Conservation (phyloP, 2,329 filamentous ascomycete genomes). For the Fusarium papillatum region DNA sequence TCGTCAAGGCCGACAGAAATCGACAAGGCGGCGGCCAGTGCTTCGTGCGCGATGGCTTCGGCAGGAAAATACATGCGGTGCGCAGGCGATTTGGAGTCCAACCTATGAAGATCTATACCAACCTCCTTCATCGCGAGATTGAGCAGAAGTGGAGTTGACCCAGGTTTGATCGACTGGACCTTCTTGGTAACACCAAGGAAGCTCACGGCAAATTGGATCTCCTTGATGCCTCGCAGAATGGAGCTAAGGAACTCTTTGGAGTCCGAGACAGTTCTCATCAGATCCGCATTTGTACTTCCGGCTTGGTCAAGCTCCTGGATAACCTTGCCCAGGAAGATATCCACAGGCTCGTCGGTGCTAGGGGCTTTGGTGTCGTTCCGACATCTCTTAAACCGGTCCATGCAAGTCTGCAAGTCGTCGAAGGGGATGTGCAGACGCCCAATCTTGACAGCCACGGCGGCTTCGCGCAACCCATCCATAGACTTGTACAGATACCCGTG, state of each 20-base stretch:
- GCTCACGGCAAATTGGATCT: slow-evolving; percentile 95
- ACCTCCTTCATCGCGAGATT: slow-evolving; percentile 97
- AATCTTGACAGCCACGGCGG: slow-evolving; percentile 90
- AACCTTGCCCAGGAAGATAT: slow-evolving; percentile 79
- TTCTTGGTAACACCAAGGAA: slow-evolving; percentile 90
- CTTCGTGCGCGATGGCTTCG: slow-evolving; percentile 95
- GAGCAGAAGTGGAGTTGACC: slow-evolving; percentile 80
- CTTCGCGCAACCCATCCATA: slow-evolving; percentile 89
- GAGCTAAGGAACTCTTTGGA: slow-evolving; percentile 94
- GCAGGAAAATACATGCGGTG: slow-evolving; percentile 99
- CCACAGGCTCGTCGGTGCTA: slow-evolving; percentile 59
- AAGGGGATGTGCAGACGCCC: slow-evolving; percentile 92
- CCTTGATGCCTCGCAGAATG: slow-evolving; percentile 91
- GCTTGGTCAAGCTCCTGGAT: slow-evolving; percentile 80
- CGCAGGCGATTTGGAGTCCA: slow-evolving; percentile 92
- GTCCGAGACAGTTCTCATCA: slow-evolving; percentile 89
- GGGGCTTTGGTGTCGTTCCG: slow-evolving; percentile 52
- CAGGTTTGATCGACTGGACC: slow-evolving; percentile 76
- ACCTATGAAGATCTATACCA: slow-evolving; percentile 89
- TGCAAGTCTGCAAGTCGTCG: slow-evolving; percentile 82
- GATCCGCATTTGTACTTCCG: slow-evolving; percentile 73
- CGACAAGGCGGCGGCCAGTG: slow-evolving; percentile 90
- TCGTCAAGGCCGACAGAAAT: slow-evolving; percentile 94
- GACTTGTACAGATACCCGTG: slow-evolving; percentile 92
- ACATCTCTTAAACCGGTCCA: slow-evolving; percentile 66